These are phyloP conservation scores for Sporothrix globosa DNA, from an alignment of 2,329 filamentous ascomycete species.

Conservation along the genomic window DNA sequence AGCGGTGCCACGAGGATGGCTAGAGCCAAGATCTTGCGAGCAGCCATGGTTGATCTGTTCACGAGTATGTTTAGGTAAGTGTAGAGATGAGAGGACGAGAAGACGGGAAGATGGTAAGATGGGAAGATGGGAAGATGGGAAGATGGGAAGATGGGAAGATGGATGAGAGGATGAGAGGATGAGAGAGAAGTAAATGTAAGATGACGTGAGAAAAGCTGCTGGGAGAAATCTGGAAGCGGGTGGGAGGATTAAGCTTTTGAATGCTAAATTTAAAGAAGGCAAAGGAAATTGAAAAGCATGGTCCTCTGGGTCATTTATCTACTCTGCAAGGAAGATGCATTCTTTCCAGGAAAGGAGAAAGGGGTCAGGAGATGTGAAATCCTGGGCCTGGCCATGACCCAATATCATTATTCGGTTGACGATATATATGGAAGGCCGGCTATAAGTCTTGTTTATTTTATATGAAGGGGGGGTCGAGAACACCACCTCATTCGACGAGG, in stretches of 20 bases:
- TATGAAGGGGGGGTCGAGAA: background rate
- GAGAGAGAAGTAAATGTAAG: background rate
- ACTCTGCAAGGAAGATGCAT: background rate
- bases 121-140: background rate
- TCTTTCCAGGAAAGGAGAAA: slow-evolving; percentile 18
- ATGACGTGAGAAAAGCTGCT: background rate
- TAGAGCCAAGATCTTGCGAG: background rate
- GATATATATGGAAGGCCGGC: slow-evolving; percentile 11
- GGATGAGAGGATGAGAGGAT: no score
- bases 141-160: background rate
- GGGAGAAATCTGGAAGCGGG: no score
- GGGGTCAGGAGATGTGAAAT: background rate
- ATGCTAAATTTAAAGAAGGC: background rate
- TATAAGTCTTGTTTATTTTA: slow-evolving; percentile 23
- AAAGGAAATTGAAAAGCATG: background rate
- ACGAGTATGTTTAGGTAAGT: background rate
- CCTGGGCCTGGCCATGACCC: background rate
- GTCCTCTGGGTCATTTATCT: background rate
- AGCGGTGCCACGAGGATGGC: slow-evolving; percentile 1
- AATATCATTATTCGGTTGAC: background rate
- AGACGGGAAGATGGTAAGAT: background rate
- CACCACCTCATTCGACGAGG: background rate
- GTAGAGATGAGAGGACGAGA: background rate
- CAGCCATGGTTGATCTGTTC: background rate
- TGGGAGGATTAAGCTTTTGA: background rate